Evolutionary conservation across 129 eudicot genomes (phyloP).

Genomic region (Rutidosis leptorrhynchoides): DNA sequence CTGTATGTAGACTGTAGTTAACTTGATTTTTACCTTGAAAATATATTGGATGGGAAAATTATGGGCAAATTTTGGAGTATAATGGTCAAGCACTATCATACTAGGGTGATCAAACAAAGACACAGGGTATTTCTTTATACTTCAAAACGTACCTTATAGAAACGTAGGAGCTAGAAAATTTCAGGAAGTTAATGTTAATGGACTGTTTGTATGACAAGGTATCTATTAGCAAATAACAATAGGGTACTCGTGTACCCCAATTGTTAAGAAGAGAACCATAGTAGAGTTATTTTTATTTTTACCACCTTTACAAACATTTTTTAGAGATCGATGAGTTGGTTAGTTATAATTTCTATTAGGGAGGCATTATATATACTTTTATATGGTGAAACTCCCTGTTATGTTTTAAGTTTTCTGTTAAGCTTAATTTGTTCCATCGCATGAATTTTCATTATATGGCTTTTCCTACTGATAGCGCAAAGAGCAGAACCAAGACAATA

Average conservation of each 20-base stretch:
- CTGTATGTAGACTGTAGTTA: too few species aligned
- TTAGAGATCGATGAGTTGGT: slow-evolving; percentile 13
- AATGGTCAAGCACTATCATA: too few species aligned
- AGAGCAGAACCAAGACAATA: slow-evolving; percentile 31
- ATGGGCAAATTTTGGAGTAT: too few species aligned
- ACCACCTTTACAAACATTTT: background rate
- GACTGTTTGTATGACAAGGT: background rate
- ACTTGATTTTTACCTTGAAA: too few species aligned
- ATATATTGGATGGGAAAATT: too few species aligned
- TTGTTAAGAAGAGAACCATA: background rate
- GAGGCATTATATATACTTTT: background rate
- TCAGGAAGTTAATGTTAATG: too few species aligned
- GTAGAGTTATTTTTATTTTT: background rate
- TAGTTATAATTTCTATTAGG: background rate
- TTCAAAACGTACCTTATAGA: too few species aligned
- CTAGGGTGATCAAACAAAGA: background rate
- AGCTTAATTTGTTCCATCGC: background rate
- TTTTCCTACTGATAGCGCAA: slow-evolving; percentile 32
- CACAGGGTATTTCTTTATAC: too few species aligned
- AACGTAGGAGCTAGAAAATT: too few species aligned
- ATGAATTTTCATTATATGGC: background rate
- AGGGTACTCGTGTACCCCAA: background rate
- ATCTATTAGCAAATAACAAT: background rate
- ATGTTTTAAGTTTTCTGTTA: slow-evolving; percentile 13
- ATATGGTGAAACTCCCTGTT: background rate